Percentiles rank a stretch among this genome's conserved stretches.
Evolutionary conservation across 179 eudicot species (phyloP).

Genomic region (Gypsophila paniculata): DNA sequence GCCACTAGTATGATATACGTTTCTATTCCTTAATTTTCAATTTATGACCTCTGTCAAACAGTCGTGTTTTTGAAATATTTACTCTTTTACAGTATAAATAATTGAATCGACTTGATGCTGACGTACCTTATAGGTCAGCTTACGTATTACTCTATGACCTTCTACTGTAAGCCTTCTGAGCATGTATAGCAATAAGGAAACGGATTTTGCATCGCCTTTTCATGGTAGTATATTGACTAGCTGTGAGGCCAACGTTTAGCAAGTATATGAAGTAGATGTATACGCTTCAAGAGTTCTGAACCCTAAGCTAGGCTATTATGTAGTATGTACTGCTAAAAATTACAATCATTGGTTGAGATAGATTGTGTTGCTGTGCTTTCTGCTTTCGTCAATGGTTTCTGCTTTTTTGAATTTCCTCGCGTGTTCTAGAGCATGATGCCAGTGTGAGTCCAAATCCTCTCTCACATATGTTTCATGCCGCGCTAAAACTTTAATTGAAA

Average conservation of each 20-base stretch:
- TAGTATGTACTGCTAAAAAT: neutral
- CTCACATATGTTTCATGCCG: no score
- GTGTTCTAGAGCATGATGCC: neutral
- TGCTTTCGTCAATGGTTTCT: neutral
- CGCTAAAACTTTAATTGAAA: no score
- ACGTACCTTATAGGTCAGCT: neutral
- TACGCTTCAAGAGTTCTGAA: neutral
- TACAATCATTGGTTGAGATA: neutral
- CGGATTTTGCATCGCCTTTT: neutral
- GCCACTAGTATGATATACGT: slow-evolving; percentile 40
- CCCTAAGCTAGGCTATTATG: neutral
- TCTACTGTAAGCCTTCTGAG: neutral
- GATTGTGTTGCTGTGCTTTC: neutral
- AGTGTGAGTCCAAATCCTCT: no score
- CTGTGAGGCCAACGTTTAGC: neutral
- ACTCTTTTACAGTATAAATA: neutral
- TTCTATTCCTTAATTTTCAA: neutral
- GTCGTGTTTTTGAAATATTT: neutral
- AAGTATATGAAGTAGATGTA: neutral
- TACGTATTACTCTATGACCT: neutral
- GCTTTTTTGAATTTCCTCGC: neutral
- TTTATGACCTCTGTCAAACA: neutral
- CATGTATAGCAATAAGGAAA: neutral
- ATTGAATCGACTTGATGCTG: neutral
- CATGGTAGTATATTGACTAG: neutral